Evolutionary conservation across 2,329 filamentous ascomycete species (phyloP).

Genomic region (Penicillium sp.): DNA sequence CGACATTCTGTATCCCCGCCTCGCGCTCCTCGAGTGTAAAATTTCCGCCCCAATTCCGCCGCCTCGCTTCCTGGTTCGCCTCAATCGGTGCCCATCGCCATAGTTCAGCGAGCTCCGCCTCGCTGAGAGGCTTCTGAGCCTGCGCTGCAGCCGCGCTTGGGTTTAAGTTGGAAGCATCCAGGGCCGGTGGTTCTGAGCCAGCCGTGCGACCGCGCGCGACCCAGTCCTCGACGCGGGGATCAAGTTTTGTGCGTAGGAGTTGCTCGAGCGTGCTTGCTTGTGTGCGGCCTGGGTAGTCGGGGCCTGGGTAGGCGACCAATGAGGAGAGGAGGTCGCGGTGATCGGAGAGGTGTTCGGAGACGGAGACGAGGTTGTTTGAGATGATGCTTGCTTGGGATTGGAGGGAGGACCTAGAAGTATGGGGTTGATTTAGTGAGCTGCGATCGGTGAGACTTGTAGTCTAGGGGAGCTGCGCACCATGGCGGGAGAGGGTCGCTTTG

Average conservation of each 20-base stretch:
- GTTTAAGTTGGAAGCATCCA: constrained; percentile 1
- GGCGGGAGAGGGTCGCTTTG: constrained; percentile 63
- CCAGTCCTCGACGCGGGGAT: constrained; percentile 70
- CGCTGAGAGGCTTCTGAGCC: constrained; percentile 29
- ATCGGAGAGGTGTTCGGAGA: constrained; percentile 61
- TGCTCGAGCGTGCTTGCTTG: constrained; percentile 60
- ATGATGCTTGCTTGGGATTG: constrained; percentile 69
- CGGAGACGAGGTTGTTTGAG: constrained; percentile 62
- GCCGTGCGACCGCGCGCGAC: constrained; percentile 59
- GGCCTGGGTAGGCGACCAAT: constrained; percentile 69
- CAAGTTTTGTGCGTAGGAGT: constrained; percentile 76
- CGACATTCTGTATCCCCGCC: constrained; percentile 62
- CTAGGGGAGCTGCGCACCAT: constrained; percentile 49
- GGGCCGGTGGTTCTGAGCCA: constrained; percentile 11
- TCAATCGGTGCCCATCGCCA: constrained; percentile 55
- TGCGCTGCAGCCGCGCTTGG: constrained; percentile 20
- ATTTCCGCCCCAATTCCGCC: constrained; percentile 55
- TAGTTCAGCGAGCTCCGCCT: constrained; percentile 54
- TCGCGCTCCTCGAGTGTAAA: constrained; percentile 69
- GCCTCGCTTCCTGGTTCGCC: constrained; percentile 44
- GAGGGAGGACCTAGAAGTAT: constrained; percentile 58
- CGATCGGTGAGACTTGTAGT: not conserved
- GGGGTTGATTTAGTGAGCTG: not conserved
- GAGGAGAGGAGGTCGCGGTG: constrained; percentile 64
- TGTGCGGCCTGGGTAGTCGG: constrained; percentile 66